These are phyloP conservation scores for Dictyostelium brefeldianum DNA, from an alignment of 78 protist genomes.

Conservation along the genomic window DNA sequence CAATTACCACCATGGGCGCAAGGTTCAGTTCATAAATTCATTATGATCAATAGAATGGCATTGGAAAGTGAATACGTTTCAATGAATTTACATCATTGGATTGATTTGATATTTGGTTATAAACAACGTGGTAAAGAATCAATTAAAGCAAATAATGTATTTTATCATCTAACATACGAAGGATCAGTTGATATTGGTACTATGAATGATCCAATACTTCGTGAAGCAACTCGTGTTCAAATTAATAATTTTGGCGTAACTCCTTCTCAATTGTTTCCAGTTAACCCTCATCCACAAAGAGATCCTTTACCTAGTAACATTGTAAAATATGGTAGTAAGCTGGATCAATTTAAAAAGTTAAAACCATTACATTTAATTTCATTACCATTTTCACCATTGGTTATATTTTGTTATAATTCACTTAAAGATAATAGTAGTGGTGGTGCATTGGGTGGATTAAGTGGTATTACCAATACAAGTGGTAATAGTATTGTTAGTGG, in stretches of 20 bases:
- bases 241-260: conserved; percentile 97
- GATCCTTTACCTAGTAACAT: conserved; percentile 40
- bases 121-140: conserved; percentile 95
- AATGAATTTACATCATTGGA: conserved; percentile 94
- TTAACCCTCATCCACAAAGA: conserved; percentile 79
- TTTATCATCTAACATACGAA: conserved; percentile 97
- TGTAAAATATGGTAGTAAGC: not conserved
- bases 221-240: conserved; percentile 73
- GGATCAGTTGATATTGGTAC: conserved; percentile 93
- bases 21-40: conserved; percentile 79
- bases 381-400: conserved; percentile 29
- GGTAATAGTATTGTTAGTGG: not conserved
- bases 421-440: not conserved
- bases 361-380: conserved; percentile 23
- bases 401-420: conserved; percentile 27
- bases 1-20: conserved; percentile 97
- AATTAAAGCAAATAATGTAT: conserved; percentile 88
- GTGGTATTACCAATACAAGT: not conserved
- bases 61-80: conserved; percentile 95
- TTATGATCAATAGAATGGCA: conserved; percentile 88
- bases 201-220: conserved; percentile 76
- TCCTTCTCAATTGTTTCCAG: conserved; percentile 95
- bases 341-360: not conserved
- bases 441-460: not conserved
- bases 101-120: conserved; percentile 97